Percentiles rank a stretch among this genome's conserved stretches.
Evolutionary conservation across 2,329 filamentous ascomycete genomes (phyloP).

Genomic region (Penicillium thymicola): DNA sequence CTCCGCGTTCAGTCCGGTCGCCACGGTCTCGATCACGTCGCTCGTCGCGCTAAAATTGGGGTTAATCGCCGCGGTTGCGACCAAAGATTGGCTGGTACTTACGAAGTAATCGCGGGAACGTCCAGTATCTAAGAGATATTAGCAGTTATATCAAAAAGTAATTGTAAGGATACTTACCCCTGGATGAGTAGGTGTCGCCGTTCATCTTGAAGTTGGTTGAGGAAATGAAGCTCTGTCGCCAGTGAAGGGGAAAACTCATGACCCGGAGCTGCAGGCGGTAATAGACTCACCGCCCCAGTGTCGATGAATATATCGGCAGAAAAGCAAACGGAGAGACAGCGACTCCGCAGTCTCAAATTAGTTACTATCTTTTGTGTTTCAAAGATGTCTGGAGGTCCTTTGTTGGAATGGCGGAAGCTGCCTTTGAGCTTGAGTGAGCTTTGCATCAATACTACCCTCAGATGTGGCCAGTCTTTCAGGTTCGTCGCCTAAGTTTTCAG

Average conservation of each 20-base stretch:
- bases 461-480: slow-evolving; percentile 92
- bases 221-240: slow-evolving; percentile 17
- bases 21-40: slow-evolving; percentile 43
- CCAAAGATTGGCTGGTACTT: slow-evolving; percentile 26
- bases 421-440: slow-evolving; percentile 80
- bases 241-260: slow-evolving; percentile 34
- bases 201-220: slow-evolving; percentile 61
- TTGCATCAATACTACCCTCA: slow-evolving; percentile 88
- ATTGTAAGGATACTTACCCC: slow-evolving; percentile 55
- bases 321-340: background rate
- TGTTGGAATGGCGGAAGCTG: slow-evolving; percentile 82
- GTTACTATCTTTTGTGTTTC: background rate
- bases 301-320: background rate
- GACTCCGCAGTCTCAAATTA: background rate
- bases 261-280: slow-evolving; percentile 20
- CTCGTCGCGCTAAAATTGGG: slow-evolving; percentile 43
- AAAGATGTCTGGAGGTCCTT: slow-evolving; percentile 35
- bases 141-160: slow-evolving; percentile 18
- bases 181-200: slow-evolving; percentile 76
- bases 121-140: slow-evolving; percentile 45
- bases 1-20: slow-evolving; percentile 42
- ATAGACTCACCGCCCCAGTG: slow-evolving; percentile 23
- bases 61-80: slow-evolving; percentile 19
- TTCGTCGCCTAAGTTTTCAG: slow-evolving; percentile 28
- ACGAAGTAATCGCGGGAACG: slow-evolving; percentile 55